Percentiles rank a stretch among this genome's conserved stretches.
Conservation (phyloP, 148 eudicot genomes). For the Vaccinium vitisidaea region DNA sequence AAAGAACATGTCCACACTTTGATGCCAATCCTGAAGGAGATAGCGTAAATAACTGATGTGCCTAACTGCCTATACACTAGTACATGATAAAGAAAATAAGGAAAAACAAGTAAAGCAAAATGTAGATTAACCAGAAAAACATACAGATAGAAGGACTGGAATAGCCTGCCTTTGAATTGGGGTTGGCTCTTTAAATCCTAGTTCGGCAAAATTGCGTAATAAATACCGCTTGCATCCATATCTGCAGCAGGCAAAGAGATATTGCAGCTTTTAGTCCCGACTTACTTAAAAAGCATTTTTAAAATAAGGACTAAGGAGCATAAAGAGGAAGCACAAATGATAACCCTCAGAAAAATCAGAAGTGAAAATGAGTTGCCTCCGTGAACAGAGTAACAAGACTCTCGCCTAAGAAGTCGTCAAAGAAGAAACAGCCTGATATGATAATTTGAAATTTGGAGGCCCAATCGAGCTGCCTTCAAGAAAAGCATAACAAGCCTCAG, state of each 20-base stretch:
- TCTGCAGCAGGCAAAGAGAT: constrained; percentile 33
- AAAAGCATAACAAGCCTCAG: neutral
- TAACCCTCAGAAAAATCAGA: neutral
- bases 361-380: constrained; percentile 7
- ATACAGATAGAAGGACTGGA: constrained; percentile 95
- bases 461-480: neutral
- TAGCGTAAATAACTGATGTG: neutral
- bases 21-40: neutral
- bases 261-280: neutral
- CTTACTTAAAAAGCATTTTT: neutral
- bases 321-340: neutral
- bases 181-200: constrained; percentile 87
- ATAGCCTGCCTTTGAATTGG: constrained; percentile 99
- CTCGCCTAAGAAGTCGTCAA: neutral
- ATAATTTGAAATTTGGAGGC: neutral
- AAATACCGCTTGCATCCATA: constrained; percentile 70
- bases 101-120: constrained; percentile 1
- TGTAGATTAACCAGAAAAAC: constrained; percentile 35
- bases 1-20: neutral
- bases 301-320: neutral
- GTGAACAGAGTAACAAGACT: neutral
- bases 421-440: neutral
- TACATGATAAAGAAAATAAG: constrained; percentile 12
- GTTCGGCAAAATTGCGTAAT: constrained; percentile 67
- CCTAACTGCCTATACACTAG: neutral